These are phyloP conservation scores for Ampelomyces quisqualis DNA, from an alignment of 2,329 filamentous ascomycete genomes.

Conservation along the genomic window DNA sequence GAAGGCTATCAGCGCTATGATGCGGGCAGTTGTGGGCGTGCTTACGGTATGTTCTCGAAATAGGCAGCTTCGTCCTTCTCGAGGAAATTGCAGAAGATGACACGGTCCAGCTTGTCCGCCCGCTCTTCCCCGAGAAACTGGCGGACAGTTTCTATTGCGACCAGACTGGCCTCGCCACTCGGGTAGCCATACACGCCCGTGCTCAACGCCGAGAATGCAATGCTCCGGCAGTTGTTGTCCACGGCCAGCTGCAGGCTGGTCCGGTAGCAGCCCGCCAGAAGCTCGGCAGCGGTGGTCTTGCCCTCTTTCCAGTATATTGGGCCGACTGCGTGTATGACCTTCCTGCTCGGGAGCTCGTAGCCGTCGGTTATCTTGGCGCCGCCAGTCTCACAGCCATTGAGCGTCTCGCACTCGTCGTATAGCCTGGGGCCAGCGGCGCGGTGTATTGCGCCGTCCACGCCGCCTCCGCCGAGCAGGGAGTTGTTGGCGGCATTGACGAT, in stretches of 20 bases:
- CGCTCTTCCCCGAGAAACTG: slow-evolving; percentile 56
- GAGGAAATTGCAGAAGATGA: slow-evolving; percentile 85
- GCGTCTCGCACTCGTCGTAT: slow-evolving; percentile 66
- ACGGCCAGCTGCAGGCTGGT: slow-evolving; percentile 72
- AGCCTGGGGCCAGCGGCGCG: slow-evolving; percentile 71
- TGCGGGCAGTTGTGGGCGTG: slow-evolving; percentile 19
- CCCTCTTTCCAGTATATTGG: slow-evolving; percentile 65
- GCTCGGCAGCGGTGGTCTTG: slow-evolving; percentile 41
- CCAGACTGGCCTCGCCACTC: slow-evolving; percentile 66
- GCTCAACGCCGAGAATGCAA: slow-evolving; percentile 83
- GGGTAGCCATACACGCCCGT: slow-evolving; percentile 92
- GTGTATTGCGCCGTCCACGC: slow-evolving; percentile 78
- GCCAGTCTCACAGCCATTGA: slow-evolving; percentile 75
- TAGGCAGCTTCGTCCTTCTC: slow-evolving; percentile 77
- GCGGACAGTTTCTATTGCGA: slow-evolving; percentile 65
- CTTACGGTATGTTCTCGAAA: slow-evolving; percentile 70
- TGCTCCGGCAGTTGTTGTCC: slow-evolving; percentile 62
- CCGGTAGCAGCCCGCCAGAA: slow-evolving; percentile 67
- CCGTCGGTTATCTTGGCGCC: slow-evolving; percentile 79
- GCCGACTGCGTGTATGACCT: slow-evolving; percentile 88
- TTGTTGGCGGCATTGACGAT: slow-evolving; percentile 93
- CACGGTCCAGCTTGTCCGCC: slow-evolving; percentile 60
- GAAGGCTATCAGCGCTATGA: slow-evolving; percentile 7
- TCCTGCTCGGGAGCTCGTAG: slow-evolving; percentile 71
- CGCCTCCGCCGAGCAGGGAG: slow-evolving; percentile 79